A percentile compares a stretch with the other conserved stretches of the same genome.
phyloP scores from a whole-genome alignment of 2,329 filamentous ascomycete genomes.

The Monosporascus ibericus region DNA sequence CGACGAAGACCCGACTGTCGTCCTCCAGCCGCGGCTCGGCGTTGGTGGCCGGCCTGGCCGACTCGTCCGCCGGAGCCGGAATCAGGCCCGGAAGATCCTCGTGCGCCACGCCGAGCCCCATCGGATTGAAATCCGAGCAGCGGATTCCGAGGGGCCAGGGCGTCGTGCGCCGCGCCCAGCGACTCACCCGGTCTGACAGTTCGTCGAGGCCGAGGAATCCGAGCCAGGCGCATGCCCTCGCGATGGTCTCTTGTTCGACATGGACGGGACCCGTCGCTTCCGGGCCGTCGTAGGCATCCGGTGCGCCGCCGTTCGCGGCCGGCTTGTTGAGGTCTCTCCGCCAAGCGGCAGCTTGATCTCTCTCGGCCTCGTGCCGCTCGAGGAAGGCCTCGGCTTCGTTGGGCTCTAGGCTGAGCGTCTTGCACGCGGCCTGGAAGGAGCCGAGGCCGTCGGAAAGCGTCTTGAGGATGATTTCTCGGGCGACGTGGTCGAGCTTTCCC shows the following conservation, averaged over 20 bases:
- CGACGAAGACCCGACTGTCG: neutral
- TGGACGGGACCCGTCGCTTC: neutral
- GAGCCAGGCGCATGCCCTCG: neutral
- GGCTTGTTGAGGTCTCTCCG: too few relatives aligned
- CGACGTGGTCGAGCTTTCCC: neutral
- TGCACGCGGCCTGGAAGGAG: slow-evolving; percentile 1
- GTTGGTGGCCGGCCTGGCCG: too few relatives aligned
- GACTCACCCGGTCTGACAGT: neutral
- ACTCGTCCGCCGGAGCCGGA: too few relatives aligned
- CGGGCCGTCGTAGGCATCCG: neutral
- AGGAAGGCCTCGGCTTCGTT: neutral
- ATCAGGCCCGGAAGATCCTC: neutral
- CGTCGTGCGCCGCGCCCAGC: neutral
- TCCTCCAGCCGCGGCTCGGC: neutral
- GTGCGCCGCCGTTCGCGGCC: too few relatives aligned
- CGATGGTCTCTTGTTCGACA: neutral
- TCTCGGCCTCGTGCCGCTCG: neutral
- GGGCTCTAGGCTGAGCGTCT: neutral
- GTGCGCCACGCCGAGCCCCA: neutral
- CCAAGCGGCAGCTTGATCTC: neutral
- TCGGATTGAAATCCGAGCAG: neutral
- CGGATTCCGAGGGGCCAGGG: neutral
- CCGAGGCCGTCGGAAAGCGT: neutral
- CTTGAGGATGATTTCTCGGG: neutral
- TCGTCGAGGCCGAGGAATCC: neutral